These are phyloP conservation scores for Fusarium metavorans DNA, from an alignment of 2,329 filamentous ascomycete species.

Conservation along the genomic window DNA sequence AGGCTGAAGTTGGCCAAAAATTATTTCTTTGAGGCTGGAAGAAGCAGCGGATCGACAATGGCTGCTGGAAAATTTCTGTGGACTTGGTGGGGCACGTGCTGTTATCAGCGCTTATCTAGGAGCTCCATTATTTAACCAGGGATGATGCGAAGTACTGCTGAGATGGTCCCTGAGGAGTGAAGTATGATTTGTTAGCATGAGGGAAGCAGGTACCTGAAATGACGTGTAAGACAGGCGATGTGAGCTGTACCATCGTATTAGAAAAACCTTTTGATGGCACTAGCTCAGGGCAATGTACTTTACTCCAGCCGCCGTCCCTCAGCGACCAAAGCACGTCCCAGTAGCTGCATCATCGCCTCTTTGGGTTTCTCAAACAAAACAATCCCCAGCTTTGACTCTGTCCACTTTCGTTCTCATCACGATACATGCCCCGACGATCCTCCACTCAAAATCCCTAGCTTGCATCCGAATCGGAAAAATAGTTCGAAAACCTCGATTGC, in stretches of 20 bases:
- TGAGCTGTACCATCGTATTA: neutral
- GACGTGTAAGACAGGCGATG: neutral
- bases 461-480: neutral
- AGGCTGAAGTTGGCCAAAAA: conserved; percentile 12
- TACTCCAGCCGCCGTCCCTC: conserved; percentile 2
- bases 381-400: conserved; percentile 6
- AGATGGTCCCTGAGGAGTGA: neutral
- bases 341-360: conserved; percentile 16
- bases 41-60: conserved; percentile 15
- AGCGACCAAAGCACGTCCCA: conserved; percentile 17
- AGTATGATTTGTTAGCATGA: neutral
- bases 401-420: neutral
- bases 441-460: neutral
- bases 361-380: conserved; percentile 27
- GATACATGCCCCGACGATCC: neutral
- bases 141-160: neutral
- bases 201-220: neutral
- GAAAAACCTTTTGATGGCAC: neutral
- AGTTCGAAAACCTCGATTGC: neutral
- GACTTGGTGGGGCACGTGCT: conserved; percentile 37
- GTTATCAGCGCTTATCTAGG: conserved; percentile 38
- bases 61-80: conserved; percentile 43
- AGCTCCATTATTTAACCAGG: neutral
- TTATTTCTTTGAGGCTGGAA: conserved; percentile 22
- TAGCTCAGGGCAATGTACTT: conserved; percentile 14